phyloP scores from a whole-genome alignment of 192 early-diverging fungal species.

The Linnemannia schmuckeri region DNA sequence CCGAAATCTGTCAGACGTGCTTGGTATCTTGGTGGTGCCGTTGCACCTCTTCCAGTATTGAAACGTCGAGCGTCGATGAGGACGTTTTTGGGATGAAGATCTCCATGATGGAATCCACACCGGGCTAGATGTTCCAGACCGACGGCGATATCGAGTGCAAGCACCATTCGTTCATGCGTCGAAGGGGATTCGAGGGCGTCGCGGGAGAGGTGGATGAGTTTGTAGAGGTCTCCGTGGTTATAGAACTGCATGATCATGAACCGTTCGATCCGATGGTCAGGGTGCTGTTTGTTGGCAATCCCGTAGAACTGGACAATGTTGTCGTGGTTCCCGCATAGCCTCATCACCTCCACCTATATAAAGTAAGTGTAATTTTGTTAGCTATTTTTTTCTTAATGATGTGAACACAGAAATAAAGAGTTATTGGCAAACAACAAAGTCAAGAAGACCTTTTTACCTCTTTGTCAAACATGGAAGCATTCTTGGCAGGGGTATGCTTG shows the following conservation, averaged over 20 bases:
- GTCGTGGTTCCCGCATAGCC: slow-evolving; percentile 30
- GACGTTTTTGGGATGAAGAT: slow-evolving; percentile 40
- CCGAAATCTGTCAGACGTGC: slow-evolving; percentile 40
- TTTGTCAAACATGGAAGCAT: slow-evolving; percentile 26
- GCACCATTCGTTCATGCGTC: background rate
- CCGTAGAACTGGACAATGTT: slow-evolving; percentile 41
- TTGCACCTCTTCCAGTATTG: background rate
- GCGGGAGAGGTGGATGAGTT: slow-evolving; percentile 6
- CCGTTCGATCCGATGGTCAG: slow-evolving; percentile 8
- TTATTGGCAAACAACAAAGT: too few species aligned
- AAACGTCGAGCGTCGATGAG: slow-evolving; percentile 13
- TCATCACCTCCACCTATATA: slow-evolving; percentile 37
- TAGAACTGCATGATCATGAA: slow-evolving; percentile 37
- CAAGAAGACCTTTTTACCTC: slow-evolving; percentile 1
- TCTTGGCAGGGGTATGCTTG: slow-evolving; percentile 18
- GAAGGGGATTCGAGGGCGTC: background rate
- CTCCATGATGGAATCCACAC: slow-evolving; percentile 43
- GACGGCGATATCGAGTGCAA: slow-evolving; percentile 33
- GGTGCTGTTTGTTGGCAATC: slow-evolving; percentile 11
- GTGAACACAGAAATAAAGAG: background rate
- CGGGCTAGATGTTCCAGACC: slow-evolving; percentile 21
- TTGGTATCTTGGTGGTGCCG: slow-evolving; percentile 4
- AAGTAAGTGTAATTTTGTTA: background rate
- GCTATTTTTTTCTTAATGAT: background rate
- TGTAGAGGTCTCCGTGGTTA: slow-evolving; percentile 21